Base-by-base conservation (phyloP, 148 eudicot genomes). In the Amaranthus palmeri region DNA sequence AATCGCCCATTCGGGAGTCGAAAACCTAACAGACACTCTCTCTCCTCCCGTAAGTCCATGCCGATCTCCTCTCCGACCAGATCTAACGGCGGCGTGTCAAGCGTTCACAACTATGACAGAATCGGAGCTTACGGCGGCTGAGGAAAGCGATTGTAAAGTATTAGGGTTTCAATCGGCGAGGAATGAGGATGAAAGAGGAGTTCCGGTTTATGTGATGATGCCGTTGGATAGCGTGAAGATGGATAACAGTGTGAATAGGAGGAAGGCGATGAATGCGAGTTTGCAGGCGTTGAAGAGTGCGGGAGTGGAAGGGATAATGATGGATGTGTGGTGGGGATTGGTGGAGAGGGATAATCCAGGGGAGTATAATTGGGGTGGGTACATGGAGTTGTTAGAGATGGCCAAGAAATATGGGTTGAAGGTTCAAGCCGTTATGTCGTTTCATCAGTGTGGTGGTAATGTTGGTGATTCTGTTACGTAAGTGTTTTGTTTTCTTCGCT, bases 301-400 rank as follows among this genome's bases (percentile, higher is more conserved):
- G 0, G 96, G 98, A 0, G 98, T 90, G 44, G 93, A 90, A 55
- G 98, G 98, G 60, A 73, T 92, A 15, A 92, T 92, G 98, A 80
- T 92, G 89, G 98, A 92, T 65, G 96, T 88, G 59, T 92, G 98
- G 98, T 92, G 98, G 98, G 98, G 96, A 2, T 72, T 92, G 77
- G 98, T 92, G 61, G 98, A 92, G 85, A 84, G 86, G 43, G 98
- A 92, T 1, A 10, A 45, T 4, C 96, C 96, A 0, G 91, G 92
- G 10, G 81, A 79, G 71, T 92, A 92, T 54, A 87, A 92, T 54
- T 90, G 93, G 93, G 96, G 89, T 42, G 98, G 98, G 2, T 92
- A 92, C 53, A 63, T 75, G 0, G 96, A 92, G 61, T 83, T 92
- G 9, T 41, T 92, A 65, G 86, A 92, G 47, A 87, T 92, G 96